phyloP scores from a whole-genome alignment of 805 yeast genomes.

The Torulaspora franciscae region DNA sequence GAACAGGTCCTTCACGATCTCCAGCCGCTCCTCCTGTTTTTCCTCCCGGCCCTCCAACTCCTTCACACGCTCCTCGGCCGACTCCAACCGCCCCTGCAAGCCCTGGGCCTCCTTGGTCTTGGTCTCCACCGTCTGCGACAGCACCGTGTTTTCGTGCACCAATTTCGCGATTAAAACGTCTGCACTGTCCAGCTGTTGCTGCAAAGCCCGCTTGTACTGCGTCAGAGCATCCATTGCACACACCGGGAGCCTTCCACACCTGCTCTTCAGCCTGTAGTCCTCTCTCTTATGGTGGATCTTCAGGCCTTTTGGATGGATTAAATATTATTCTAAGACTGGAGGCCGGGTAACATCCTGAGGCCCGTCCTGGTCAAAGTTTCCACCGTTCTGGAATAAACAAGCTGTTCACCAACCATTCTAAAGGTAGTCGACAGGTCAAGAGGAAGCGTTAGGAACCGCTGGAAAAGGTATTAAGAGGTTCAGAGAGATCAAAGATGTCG shows the following conservation, averaged over 20 bases:
- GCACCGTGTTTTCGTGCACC: constrained; percentile 27
- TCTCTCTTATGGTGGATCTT: no score
- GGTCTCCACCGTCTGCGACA: constrained; percentile 18
- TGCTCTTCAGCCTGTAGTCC: no score
- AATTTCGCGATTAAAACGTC: constrained; percentile 29
- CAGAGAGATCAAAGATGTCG: constrained; percentile 14
- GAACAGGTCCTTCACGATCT: constrained; percentile 37
- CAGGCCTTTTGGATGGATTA: no score
- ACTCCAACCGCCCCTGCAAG: constrained; percentile 12
- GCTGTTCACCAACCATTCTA: background rate
- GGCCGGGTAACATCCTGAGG: background rate
- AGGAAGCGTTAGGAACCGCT: background rate
- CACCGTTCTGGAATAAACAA: background rate
- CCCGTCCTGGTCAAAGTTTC: background rate
- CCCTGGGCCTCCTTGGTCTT: constrained; percentile 20
- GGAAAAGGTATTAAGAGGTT: background rate
- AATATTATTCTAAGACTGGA: background rate
- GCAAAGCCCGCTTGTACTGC: constrained; percentile 24
- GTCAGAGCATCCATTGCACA: constrained; percentile 19
- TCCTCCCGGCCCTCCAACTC: constrained; percentile 13
- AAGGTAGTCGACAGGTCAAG: background rate
- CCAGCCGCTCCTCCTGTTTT: constrained; percentile 28
- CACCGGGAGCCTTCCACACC: background rate
- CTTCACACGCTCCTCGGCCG: constrained; percentile 7
- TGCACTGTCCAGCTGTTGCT: constrained; percentile 28